Conservation (phyloP, 352 stramenopile species). For the Pythium graminicola region DNA sequence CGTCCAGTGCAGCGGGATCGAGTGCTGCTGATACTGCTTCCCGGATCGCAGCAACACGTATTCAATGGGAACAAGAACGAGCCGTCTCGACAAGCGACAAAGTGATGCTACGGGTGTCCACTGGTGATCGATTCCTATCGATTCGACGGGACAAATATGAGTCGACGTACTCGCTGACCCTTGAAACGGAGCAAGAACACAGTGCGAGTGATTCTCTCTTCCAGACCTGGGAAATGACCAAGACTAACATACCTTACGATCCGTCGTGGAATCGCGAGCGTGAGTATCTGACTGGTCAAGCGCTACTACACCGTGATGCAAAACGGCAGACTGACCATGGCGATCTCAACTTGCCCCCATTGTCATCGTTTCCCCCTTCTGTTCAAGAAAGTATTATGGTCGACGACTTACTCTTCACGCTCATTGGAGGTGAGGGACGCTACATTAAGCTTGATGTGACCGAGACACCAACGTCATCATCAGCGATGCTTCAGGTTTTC, state of each 20-base stretch:
- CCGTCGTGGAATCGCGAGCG: slow-evolving; percentile 79
- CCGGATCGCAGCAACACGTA: neutral
- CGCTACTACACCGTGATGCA: slow-evolving; percentile 43
- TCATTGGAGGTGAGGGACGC: slow-evolving; percentile 74
- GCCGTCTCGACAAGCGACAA: slow-evolving; percentile 57
- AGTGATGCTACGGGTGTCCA: slow-evolving; percentile 67
- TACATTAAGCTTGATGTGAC: slow-evolving; percentile 69
- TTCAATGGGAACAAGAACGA: slow-evolving; percentile 58
- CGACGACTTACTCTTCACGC: slow-evolving; percentile 75
- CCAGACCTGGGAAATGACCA: slow-evolving; percentile 82
- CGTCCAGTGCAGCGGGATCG: neutral
- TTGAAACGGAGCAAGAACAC: slow-evolving; percentile 45
- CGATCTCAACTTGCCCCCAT: slow-evolving; percentile 46
- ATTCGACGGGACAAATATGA: slow-evolving; percentile 28
- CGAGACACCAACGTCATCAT: slow-evolving; percentile 23
- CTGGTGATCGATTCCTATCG: slow-evolving; percentile 50
- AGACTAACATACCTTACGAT: slow-evolving; percentile 81
- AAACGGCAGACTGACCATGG: slow-evolving; percentile 32
- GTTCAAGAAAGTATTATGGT: slow-evolving; percentile 78
- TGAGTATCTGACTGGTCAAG: slow-evolving; percentile 68
- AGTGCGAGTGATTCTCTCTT: slow-evolving; percentile 31
- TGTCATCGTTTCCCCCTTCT: slow-evolving; percentile 68
- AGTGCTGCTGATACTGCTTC: neutral
- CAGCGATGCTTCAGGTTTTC: slow-evolving; percentile 27
- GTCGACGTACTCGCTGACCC: slow-evolving; percentile 25